Base-by-base conservation (phyloP, 345 rosid species). In the Odontarrhena argentea region DNA sequence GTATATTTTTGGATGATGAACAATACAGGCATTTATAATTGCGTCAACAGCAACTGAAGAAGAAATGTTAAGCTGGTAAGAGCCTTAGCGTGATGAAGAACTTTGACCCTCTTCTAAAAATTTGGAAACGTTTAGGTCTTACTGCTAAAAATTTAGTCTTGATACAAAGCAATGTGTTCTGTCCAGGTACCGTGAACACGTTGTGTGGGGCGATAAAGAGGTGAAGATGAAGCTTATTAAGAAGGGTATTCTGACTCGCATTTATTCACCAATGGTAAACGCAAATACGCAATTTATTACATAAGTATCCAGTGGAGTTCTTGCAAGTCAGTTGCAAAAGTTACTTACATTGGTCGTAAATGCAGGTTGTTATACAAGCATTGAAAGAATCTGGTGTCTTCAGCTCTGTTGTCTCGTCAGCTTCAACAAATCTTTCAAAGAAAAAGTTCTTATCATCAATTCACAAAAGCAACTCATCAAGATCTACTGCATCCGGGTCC, bases 31-130 rank as follows among this genome's bases (percentile, higher is more conserved):
- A 40, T 94, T 94, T 76, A 87, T 94, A 71, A 94, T 88, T 63
- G 99, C 97, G 58, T 94, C 99, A 37, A 94, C 96, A 32, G 93
- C 83, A 73, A 91, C 97, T 7, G 88, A 87, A 60, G 96, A 91
- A 56, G 99, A 94, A 83, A 87, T 91, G 97, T 78, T 82, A 47
- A 84, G 75, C 71, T 91, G 99, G 99, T 94, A 86, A 82, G 74
- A 42, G 46, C 26, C 66, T 47, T 15, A 54, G 35, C 59, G 22
- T 63, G 60, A 45, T 14, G 14, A 55, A 57, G 9, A 50, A 36
- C 14, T 43, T 34, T 50, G 26, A 65, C 65, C 64, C 32, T 57
- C 61, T 6, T 49, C 35, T 48, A 38, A 55, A 32, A 46, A 14
- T 15, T 34, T 8, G 7, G 36, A 52, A 51, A 7, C 4, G 3